Conservation (phyloP, 2,329 filamentous ascomycete genomes). For the Curvularia spicifera region DNA sequence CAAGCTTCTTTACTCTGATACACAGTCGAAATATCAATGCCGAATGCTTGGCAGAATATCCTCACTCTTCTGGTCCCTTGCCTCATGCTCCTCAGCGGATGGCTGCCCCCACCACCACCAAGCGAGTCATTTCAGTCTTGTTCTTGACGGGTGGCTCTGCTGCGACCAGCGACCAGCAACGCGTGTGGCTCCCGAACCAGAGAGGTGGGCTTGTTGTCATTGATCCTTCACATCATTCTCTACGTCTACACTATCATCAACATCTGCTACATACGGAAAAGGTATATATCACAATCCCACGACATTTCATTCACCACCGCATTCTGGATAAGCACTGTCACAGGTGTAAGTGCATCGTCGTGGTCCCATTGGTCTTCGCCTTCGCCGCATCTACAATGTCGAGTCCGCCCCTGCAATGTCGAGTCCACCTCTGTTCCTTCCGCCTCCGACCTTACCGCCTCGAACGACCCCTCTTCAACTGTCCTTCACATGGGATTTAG, state of each 20-base stretch:
- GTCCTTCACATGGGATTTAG: neutral
- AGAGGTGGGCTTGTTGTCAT: no score
- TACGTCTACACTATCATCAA: neutral
- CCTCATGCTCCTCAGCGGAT: no score
- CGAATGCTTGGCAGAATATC: neutral
- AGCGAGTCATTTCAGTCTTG: no score
- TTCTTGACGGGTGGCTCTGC: no score
- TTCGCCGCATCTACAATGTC: neutral
- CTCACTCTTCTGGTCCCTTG: no score
- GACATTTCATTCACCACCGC: neutral
- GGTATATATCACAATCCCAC: neutral
- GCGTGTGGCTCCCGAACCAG: no score
- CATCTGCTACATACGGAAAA: neutral
- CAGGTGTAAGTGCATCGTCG: no score
- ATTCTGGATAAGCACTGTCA: neutral
- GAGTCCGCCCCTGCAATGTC: neutral
- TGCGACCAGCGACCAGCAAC: no score
- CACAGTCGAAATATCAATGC: neutral
- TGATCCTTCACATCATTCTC: no score
- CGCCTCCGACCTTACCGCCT: neutral
- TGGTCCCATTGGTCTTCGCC: neutral
- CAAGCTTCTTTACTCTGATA: neutral
- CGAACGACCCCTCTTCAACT: neutral
- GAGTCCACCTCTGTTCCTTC: neutral
- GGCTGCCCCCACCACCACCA: no score